Evolutionary conservation across 768 basidiomycete species (phyloP), one percentile per base, ranked within the genome.

Genomic region (Tulasnella sp.): DNA sequence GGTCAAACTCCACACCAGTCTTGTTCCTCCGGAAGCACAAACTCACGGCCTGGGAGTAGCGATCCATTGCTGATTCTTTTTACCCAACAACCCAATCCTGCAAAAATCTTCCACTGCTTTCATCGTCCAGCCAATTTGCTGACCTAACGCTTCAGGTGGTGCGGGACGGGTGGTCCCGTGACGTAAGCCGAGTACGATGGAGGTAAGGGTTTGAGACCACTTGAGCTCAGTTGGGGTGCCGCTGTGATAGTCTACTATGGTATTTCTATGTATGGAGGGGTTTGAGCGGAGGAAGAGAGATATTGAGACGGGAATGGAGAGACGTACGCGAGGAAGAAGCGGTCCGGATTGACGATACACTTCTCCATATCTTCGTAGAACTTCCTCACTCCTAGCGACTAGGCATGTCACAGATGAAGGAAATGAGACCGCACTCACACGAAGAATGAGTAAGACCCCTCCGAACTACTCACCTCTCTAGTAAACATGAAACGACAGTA

Each of bases 1-100:
- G 0, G 27, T 89, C 87, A 0, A 85, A 86, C 6, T 18, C 24
- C 52, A 14, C 24, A 46, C 9, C 24, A 75, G 27, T n/a, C 19
- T 18, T 24, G 42, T 27, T 31, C 34, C 42, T 38, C 6, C 39
- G 24, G n/a, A 39, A n/a, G 46, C 27, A 71, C 9, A 39, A 52
- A 77, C 76, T 56, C 44, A 75, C 75, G 75, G 52, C 21, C 56
- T 34, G 34, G 76, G 76, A 18, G 76, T 39, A 38, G 36, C 38
- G 21, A 62, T 62, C 21, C 42, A 42, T 14, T 27, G 48, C 40
- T 58, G 52, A n/a, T 58, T 62, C 48, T 52, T 40, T n/a, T 39
- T 42, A 34, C 39, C 36, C 38, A 38, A 18, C 38, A 58, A 36
- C 9, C 76, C 76, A 27, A 36, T 58, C 34, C 71, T 73, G 24